phyloP scores from a whole-genome alignment of 1,284 basidiomycete genomes.

The Boletellus sp. region DNA sequence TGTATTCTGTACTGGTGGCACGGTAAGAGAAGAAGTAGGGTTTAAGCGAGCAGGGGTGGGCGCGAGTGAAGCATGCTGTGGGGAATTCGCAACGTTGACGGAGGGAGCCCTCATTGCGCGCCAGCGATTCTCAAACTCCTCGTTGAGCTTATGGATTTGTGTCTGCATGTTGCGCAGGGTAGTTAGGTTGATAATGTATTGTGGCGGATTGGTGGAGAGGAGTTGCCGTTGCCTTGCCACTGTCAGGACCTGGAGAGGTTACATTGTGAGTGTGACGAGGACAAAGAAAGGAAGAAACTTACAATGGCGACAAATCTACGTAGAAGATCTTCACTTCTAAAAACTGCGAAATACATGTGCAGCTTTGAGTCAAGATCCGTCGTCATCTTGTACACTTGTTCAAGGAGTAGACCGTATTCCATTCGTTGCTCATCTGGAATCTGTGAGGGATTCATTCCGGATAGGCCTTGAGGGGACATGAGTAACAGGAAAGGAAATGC shows the following conservation, averaged over 20 bases:
- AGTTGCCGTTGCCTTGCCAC: conserved; percentile 51
- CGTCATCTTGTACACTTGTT: conserved; percentile 42
- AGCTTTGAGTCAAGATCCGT: conserved; percentile 49
- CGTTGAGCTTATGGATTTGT: conserved; percentile 42
- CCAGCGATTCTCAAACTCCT: conserved; percentile 35
- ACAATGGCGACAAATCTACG: conserved; percentile 54
- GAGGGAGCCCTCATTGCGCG: conserved; percentile 21
- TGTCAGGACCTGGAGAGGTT: conserved; percentile 42
- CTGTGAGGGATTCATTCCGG: conserved; percentile 31
- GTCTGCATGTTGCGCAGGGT: conserved; percentile 46
- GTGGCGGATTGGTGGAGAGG: conserved; percentile 42
- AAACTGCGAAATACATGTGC: conserved; percentile 42
- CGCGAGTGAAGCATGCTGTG: conserved; percentile 7
- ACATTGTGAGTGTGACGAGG: conserved; percentile 6
- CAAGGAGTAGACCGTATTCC: conserved; percentile 50
- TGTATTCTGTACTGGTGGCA: conserved; percentile 18
- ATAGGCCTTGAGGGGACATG: conserved; percentile 14
- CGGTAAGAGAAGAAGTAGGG: conserved; percentile 5
- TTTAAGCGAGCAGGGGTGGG: conserved; percentile 11
- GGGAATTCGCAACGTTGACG: conserved; percentile 10
- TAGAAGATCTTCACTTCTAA: conserved; percentile 45
- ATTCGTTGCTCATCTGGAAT: conserved; percentile 50
- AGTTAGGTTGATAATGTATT: conserved; percentile 46
- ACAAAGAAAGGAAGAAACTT: conserved; percentile 27
- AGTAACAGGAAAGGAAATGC: conserved; percentile 15